phyloP scores from a whole-genome alignment of 1,284 basidiomycete genomes.

The Schizopora paradoxa region DNA sequence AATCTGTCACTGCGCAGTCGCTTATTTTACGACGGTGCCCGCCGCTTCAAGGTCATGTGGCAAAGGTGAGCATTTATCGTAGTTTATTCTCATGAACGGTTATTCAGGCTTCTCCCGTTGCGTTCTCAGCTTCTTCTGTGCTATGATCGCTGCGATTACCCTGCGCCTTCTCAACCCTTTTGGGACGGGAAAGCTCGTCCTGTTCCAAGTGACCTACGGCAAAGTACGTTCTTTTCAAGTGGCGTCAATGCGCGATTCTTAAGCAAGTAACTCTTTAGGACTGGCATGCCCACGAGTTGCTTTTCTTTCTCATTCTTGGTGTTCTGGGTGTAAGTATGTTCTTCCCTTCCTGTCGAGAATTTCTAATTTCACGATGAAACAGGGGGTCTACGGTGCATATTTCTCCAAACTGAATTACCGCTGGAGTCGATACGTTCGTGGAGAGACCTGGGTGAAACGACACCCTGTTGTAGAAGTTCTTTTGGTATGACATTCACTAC shows the following conservation, averaged over 20 bases:
- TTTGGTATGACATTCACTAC: slow-evolving; percentile 48
- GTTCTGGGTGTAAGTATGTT: slow-evolving; percentile 65
- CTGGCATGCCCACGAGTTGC: slow-evolving; percentile 82
- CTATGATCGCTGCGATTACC: slow-evolving; percentile 89
- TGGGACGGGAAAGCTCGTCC: slow-evolving; percentile 76
- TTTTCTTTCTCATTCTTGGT: slow-evolving; percentile 83
- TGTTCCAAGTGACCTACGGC: slow-evolving; percentile 89
- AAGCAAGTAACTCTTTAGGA: slow-evolving; percentile 47
- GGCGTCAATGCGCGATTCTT: slow-evolving; percentile 8
- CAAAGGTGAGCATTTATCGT: slow-evolving; percentile 51
- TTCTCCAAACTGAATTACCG: slow-evolving; percentile 90
- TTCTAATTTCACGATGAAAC: slow-evolving; percentile 14
- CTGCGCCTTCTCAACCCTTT: slow-evolving; percentile 91
- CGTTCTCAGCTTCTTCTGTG: slow-evolving; percentile 78
- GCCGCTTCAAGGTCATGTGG: slow-evolving; percentile 68
- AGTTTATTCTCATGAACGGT: slow-evolving; percentile 5
- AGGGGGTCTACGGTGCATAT: slow-evolving; percentile 91
- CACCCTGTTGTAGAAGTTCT: slow-evolving; percentile 86
- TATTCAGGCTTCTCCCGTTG: slow-evolving; percentile 1
- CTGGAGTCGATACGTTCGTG: slow-evolving; percentile 82
- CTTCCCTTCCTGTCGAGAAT: slow-evolving; percentile 5
- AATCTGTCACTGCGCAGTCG: slow-evolving; percentile 12
- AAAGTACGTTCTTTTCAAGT: slow-evolving; percentile 40
- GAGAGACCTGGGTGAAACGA: slow-evolving; percentile 70
- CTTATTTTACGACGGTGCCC: slow-evolving; percentile 2